A percentile compares a stretch with the other conserved stretches of the same genome.
Evolutionary conservation across 768 basidiomycete species (phyloP).

Genomic region (Panellus pusillus): DNA sequence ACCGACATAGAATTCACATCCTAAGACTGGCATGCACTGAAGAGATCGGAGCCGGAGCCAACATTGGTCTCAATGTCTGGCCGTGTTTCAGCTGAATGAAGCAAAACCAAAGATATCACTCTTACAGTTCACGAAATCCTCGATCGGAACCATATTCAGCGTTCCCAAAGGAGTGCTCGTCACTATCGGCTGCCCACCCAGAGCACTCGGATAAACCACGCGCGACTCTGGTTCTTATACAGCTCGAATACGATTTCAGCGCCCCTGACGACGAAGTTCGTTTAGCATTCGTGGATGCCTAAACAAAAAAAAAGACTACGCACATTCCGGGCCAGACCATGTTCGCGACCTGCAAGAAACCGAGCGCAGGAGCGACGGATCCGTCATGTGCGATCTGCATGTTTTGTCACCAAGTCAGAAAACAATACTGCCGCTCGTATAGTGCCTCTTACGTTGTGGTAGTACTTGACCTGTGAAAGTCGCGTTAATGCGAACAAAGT

Average conservation of each 20-base stretch:
- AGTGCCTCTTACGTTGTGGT: slow-evolving; percentile 38
- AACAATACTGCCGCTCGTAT: background rate
- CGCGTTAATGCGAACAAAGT: background rate
- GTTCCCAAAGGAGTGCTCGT: slow-evolving; percentile 48
- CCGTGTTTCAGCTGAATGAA: background rate
- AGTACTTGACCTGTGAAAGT: slow-evolving; percentile 35
- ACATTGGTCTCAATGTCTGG: slow-evolving; percentile 42
- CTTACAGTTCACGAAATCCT: slow-evolving; percentile 45
- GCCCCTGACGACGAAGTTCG: slow-evolving; percentile 31
- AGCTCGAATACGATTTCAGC: slow-evolving; percentile 52
- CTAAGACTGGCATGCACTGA: slow-evolving; percentile 29
- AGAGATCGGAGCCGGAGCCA: slow-evolving; percentile 35
- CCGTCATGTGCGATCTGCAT: slow-evolving; percentile 49
- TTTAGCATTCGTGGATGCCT: background rate
- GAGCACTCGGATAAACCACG: slow-evolving; percentile 44
- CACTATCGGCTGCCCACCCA: slow-evolving; percentile 52
- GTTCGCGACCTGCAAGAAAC: slow-evolving; percentile 46
- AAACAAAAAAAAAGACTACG: slow-evolving; percentile 6
- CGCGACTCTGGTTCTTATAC: slow-evolving; percentile 30
- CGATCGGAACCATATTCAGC: slow-evolving; percentile 45
- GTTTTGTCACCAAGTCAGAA: background rate
- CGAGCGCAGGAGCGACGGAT: slow-evolving; percentile 48
- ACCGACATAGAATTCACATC: background rate
- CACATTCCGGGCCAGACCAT: slow-evolving; percentile 61
- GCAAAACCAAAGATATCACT: background rate